Base-by-base conservation (phyloP, 306 rosid genomes). In the Cicer cuneatum region DNA sequence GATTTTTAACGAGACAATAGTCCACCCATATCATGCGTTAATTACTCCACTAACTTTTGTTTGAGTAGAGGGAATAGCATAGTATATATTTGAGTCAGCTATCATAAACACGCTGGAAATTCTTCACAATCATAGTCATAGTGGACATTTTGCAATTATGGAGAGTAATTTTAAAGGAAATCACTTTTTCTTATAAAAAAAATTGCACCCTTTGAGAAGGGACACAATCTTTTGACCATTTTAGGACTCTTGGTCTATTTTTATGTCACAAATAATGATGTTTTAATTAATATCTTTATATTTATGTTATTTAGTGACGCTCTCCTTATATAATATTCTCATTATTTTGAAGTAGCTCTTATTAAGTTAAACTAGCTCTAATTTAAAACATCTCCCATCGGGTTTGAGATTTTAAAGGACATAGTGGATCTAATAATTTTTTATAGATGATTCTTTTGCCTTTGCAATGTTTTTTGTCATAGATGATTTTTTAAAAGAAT, bases 91-190 rank as follows among this genome's bases (percentile, higher is more conserved):
- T 19, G n/a, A 54, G 61, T 19, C 12, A 54, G 61, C 2, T 54
- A 10, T 2, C 11, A 18, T 19, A 54, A 54, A 19, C 12, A 53
- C 60, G 60, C 24, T 53, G 60, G 1, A 33, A 9, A 12, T 18
- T 53, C 61, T 54, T n/a, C 21, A 54, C 35, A 54, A 18, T 18
- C 61, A 56, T 29, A 19, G 62, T 18, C 61, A 56, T 29, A 19
- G 62, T 56, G 38, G 62, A 19, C 62, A 56, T 21, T 56, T 54
- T 19, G 62, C 62, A 56, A 5, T 54, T 37, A 18, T 54, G 35
- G 19, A 54, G n/a, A 43, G 46, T 12, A 9, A 43, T 43, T n/a
- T n/a, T n/a, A n/a, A 43, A 8, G 12, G 49, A 45, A 10, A 10
- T 6, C 51, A 46, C 51, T 46, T 46, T 39, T 46, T 46, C 7